Evolutionary conservation across 352 stramenopile genomes (phyloP), one percentile per base, ranked within the genome.

Genomic region (Phytophthora chlamydospora): DNA sequence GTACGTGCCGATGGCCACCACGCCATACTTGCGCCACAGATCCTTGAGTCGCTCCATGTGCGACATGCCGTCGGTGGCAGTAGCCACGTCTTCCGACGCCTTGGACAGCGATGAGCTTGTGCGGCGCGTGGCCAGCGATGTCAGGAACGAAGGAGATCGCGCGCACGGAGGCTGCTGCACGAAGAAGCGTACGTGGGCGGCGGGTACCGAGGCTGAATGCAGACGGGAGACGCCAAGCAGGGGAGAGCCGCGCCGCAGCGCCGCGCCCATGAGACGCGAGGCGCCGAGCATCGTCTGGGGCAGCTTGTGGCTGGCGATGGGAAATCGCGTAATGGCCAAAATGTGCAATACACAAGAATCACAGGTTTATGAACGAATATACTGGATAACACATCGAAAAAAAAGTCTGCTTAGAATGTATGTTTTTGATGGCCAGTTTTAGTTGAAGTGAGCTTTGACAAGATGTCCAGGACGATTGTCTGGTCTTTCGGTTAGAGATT

Each of bases 1-100:
- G 62, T 95, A 95, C 44, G 86, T 95, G 58, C 81, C 86, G 39
- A 95, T 88, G 3, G 84, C 84, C 40, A 95, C 83, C 27, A 90
- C 66, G 57, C 86, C 86, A 57, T 93, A 95, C 67, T 93, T 88
- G 50, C 75, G 77, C 86, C 86, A 95, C 46, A 93, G 67, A 19
- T 92, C 83, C 58, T 91, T 92, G 14, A 95, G 68, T 12, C 82
- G 76, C 29, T 66, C 76, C 21, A 85, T 62, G 40, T 80, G 74
- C 24, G 66, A 73, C 69, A 76, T 73, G 33, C 51, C 35, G 3
- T 64, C 41, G 1, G 43, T 43, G 11, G 36, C 44, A 41, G 48
- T 35, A 50, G 35, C 39, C 8, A n/a, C 47, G 3, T 33, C 27
- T 13, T 29, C 16, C 32, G 53, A 42, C 49, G 40, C 32, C 49